Percentiles rank a stretch among this genome's conserved stretches.
These are phyloP conservation scores for Colletotrichum chlorophyti DNA, from an alignment of 2,329 filamentous ascomycete genomes.

Conservation along the genomic window DNA sequence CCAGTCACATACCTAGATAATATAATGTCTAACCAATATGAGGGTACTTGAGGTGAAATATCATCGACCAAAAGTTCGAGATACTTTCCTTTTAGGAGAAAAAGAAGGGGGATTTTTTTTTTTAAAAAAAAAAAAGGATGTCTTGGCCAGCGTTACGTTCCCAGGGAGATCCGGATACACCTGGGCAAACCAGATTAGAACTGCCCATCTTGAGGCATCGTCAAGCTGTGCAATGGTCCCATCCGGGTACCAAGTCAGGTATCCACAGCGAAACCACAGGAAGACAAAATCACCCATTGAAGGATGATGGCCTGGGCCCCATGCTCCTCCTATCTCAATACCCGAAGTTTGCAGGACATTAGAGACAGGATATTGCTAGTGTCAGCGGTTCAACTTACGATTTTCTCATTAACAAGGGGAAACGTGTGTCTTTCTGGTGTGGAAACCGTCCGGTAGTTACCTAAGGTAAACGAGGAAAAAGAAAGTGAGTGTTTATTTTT, in stretches of 20 bases:
- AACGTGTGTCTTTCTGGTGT: not conserved
- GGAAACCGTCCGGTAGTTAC: not conserved
- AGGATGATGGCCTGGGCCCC: conserved; percentile 1
- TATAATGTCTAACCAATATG: no score
- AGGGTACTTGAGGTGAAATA: no score
- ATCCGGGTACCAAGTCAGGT: no score
- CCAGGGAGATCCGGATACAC: conserved; percentile 18
- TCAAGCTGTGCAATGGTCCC: not conserved
- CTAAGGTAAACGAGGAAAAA: not conserved
- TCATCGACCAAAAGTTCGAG: no score
- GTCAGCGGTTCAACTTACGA: conserved; percentile 15
- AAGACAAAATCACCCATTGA: no score
- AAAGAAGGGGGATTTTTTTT: no score
- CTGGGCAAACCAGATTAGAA: conserved; percentile 9
- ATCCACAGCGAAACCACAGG: not conserved
- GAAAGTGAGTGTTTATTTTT: no score
- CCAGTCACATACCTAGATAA: no score
- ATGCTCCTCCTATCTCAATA: conserved; percentile 14
- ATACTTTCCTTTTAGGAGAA: not conserved
- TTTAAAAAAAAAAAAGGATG: not conserved
- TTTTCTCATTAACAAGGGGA: conserved; percentile 6
- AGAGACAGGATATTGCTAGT: not conserved
- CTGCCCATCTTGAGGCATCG: no score
- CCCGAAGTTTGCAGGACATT: not conserved
- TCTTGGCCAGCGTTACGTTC: not conserved